Conservation (phyloP, 2,329 filamentous ascomycete species). For the Davidsoniella eucalypti region DNA sequence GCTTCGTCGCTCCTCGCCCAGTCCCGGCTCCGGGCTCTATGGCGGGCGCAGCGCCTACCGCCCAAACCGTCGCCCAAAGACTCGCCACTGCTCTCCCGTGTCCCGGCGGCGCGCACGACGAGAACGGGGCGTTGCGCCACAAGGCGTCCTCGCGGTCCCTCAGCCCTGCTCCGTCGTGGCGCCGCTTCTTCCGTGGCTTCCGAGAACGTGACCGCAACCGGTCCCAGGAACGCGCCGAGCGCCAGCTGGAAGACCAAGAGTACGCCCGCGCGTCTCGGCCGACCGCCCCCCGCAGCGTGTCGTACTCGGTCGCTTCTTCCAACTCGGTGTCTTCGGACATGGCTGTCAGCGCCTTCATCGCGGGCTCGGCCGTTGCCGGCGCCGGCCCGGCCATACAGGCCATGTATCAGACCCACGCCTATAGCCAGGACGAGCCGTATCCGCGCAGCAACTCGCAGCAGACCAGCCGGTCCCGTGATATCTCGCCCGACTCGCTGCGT, state of each 20-base stretch:
- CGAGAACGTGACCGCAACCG: slow-evolving; percentile 20
- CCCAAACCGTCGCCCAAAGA: slow-evolving; percentile 6
- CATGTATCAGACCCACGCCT: neutral
- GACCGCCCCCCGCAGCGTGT: slow-evolving; percentile 4
- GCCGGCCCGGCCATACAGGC: neutral
- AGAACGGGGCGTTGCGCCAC: slow-evolving; percentile 15
- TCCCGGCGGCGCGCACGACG: no score
- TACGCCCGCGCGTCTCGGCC: neutral
- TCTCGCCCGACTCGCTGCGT: slow-evolving; percentile 39
- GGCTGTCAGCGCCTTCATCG: neutral
- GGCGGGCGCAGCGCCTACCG: slow-evolving; percentile 1
- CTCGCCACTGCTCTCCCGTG: slow-evolving; percentile 1
- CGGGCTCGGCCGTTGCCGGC: neutral
- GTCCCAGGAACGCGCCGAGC: slow-evolving; percentile 18
- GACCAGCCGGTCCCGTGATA: slow-evolving; percentile 24
- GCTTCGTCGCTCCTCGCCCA: slow-evolving; percentile 53
- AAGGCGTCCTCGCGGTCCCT: slow-evolving; percentile 29
- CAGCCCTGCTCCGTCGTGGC: slow-evolving; percentile 35
- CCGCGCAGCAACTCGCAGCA: neutral
- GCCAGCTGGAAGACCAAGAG: slow-evolving; percentile 9
- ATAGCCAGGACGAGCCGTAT: no score
- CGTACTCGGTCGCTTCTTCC: neutral
- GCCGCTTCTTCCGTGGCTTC: slow-evolving; percentile 31
- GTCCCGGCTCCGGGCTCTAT: slow-evolving; percentile 24
- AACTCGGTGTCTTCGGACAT: neutral